A percentile compares a stretch with the other conserved stretches of the same genome.
phyloP scores from a whole-genome alignment of 2,329 filamentous ascomycete species.

The Fusarium cicatricum region DNA sequence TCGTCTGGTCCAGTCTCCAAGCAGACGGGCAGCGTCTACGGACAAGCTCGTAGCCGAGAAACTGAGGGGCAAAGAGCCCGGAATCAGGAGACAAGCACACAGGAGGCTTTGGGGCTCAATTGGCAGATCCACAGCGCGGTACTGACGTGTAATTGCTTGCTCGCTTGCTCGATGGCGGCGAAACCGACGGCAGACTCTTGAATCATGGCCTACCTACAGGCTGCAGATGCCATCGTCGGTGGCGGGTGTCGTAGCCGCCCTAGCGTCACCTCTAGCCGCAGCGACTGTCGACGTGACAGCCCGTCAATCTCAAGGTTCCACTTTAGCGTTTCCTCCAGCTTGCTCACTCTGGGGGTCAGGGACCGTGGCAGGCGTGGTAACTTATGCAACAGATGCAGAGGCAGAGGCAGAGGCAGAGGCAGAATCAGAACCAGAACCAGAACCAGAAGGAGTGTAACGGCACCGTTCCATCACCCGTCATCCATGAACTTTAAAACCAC shows the following conservation, averaged over 20 bases:
- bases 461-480: conserved; percentile 32
- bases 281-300: conserved; percentile 37
- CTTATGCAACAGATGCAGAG: background rate
- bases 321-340: conserved; percentile 26
- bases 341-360: too few relatives aligned
- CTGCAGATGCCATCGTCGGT: conserved; percentile 39
- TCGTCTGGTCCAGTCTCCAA: conserved; percentile 16
- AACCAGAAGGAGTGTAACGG: conserved; percentile 25
- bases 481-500: conserved; percentile 38
- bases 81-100: background rate
- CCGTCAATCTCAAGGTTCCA: conserved; percentile 34
- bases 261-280: conserved; percentile 40
- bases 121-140: conserved; percentile 21
- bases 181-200: conserved; percentile 29
- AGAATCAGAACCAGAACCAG: conserved; percentile 25
- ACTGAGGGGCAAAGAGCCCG: background rate
- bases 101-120: conserved; percentile 2
- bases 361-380: too few relatives aligned
- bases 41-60: background rate
- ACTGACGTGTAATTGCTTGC: conserved; percentile 35
- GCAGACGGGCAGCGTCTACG: conserved; percentile 5
- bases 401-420: conserved; percentile 22
- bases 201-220: conserved; percentile 34
- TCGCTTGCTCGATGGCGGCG: conserved; percentile 31
- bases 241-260: conserved; percentile 42